Evolutionary conservation across 1,139 yeast genomes (phyloP), one percentile per base, ranked within the genome.

Genomic region (Hansenula sp.): DNA sequence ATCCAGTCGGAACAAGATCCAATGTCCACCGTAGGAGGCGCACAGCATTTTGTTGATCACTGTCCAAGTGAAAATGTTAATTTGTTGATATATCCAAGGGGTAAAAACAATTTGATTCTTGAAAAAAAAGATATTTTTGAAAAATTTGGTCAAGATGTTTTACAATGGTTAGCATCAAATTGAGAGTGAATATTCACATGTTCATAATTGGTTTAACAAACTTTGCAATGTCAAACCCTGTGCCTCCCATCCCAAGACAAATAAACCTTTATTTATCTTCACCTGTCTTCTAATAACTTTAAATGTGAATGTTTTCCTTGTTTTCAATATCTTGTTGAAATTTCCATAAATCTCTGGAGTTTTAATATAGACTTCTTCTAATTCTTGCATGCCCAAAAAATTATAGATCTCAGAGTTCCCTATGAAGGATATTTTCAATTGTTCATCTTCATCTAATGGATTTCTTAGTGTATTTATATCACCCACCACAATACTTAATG

Each of bases 141-240:
- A 12, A 38, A 40, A n/a, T 41, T 53, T 3, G 33, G 44, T 15
- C 42, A 44, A 5, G 54, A 52, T 40, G n/a, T 53, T 5, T 29
- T 48, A 9, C 33, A 43, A 33, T 54, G 59, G 59, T 34, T 54
- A 2, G 49, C 45, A 7, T 44, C 47, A 32, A 49, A 49, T 12
- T 50, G 34, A 40, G 9, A 21, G 5, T 21, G 25, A 21, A 21
- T 21, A 6, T 21, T 21, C 25, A 10, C 9, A n/a, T 2, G 4
- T 27, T 35, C 25, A 27, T 27, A 28, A 3, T n/a, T 38, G 30
- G n/a, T 33, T 11, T 2, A 30, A 16, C 11, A 40, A 12, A 10
- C 21, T 19, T 12, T 41, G 27, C n/a, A 50, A 19, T 5, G 52
- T 43, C 18, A 47, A 16, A 15, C 44, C 47, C 15, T 24, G 19